A percentile compares a stretch with the other conserved stretches of the same genome.
phyloP scores from a whole-genome alignment of 2,329 filamentous ascomycete genomes.

The Lasiodiplodia hormozganensis region DNA sequence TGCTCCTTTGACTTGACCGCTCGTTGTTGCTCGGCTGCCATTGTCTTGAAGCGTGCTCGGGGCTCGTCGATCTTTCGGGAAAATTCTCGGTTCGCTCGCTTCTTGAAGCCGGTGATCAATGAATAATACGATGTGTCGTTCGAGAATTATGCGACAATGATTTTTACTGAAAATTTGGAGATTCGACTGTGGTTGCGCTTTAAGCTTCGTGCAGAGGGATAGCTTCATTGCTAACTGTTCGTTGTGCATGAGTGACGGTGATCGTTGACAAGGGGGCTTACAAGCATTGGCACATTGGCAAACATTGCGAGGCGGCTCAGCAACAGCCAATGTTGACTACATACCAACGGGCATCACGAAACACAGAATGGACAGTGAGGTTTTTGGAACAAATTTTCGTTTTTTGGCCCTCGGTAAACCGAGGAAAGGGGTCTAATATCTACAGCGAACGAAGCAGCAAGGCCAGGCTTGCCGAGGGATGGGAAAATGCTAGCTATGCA shows the following conservation, averaged over 20 bases:
- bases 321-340: background rate
- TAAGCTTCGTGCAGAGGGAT: background rate
- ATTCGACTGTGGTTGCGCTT: background rate
- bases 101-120: conserved; percentile 21
- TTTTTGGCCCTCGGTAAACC: background rate
- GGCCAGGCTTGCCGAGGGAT: conserved; percentile 14
- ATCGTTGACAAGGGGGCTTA: background rate
- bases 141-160: background rate
- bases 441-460: conserved; percentile 22
- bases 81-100: conserved; percentile 26
- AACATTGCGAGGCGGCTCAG: conserved; percentile 3
- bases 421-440: conserved; percentile 10
- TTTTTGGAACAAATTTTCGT: background rate
- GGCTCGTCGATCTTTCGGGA: conserved; percentile 22
- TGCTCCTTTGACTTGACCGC: conserved; percentile 44
- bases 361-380: background rate
- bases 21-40: conserved; percentile 27
- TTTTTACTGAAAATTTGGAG: background rate
- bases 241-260: conserved; percentile 1
- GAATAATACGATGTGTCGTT: background rate
- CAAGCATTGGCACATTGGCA: background rate
- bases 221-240: background rate
- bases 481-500: background rate
- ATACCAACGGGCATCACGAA: background rate
- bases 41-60: conserved; percentile 23